phyloP scores from a whole-genome alignment of 1,284 basidiomycete species.

The Microbotryum saponariae region DNA sequence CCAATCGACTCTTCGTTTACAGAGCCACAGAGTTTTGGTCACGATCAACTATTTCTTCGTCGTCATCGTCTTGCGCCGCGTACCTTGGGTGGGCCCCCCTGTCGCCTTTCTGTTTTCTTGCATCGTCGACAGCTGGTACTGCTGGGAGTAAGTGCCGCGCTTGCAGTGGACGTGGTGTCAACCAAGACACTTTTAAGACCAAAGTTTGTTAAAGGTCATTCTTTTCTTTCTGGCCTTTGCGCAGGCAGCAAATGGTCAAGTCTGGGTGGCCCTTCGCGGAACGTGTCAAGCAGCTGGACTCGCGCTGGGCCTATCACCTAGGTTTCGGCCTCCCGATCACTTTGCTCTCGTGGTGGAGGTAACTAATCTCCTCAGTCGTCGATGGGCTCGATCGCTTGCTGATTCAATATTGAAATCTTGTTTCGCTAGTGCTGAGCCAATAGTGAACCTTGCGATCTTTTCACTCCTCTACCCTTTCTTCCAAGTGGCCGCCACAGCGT shows the following conservation, averaged over 20 bases:
- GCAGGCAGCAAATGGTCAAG: constrained; percentile 67
- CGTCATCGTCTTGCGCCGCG: constrained; percentile 54
- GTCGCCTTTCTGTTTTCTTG: constrained; percentile 64
- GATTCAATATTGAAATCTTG: constrained; percentile 38
- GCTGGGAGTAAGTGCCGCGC: constrained; percentile 60
- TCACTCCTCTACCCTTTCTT: constrained; percentile 60
- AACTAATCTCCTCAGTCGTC: constrained; percentile 3
- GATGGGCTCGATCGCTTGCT: neutral
- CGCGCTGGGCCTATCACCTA: constrained; percentile 75
- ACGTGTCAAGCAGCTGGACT: constrained; percentile 65
- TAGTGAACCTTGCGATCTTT: constrained; percentile 68
- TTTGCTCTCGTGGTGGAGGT: constrained; percentile 25
- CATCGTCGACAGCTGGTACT: constrained; percentile 73
- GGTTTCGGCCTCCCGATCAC: constrained; percentile 55
- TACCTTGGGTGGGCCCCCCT: constrained; percentile 57
- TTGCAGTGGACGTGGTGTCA: neutral
- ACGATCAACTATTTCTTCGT: constrained; percentile 63
- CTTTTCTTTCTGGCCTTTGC: neutral
- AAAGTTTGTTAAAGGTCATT: too few relatives aligned
- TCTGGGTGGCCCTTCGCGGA: constrained; percentile 59
- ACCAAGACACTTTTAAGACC: too few relatives aligned
- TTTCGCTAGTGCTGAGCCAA: constrained; percentile 56
- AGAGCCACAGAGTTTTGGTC: constrained; percentile 62
- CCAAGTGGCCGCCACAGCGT: constrained; percentile 28
- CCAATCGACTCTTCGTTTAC: neutral